Base-by-base conservation (phyloP, 2,329 filamentous ascomycete genomes). In the Sporothrix inflata region DNA sequence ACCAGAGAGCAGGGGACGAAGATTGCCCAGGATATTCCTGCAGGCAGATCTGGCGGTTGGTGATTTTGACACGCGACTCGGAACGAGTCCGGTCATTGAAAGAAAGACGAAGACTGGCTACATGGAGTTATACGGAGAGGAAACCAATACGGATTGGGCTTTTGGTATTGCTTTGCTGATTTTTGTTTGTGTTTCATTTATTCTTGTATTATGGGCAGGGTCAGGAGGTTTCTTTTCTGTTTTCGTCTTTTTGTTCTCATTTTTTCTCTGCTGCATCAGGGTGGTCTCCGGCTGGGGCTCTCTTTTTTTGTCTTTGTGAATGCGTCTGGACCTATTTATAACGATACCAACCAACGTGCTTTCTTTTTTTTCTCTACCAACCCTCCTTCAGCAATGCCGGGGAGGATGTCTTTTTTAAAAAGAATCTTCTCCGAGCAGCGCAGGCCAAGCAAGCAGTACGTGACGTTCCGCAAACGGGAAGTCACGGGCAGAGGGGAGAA, bases 281-380 rank as follows among this genome's bases (percentile, higher is more conserved):
- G 65, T 14, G 27, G 47, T 57, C 66, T 42, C 66, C 24, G 34
- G 42, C 45, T 49, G 65, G 42, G 38, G 40, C 61, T 67, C 19
- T 49, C 63, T 51, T 57, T 38, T 69, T 45, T 57, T 67, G 47
- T 51, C 19, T 66, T 66, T 34, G 42, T 66, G 63, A 34, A 30
- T 66, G 42, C 63, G 19, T 45, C 60, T 45, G 60, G 60, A 34
- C 63, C 47, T 68, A 42, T 69, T 69, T 69, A 40, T 42, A 53
- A 55, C 66, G 66, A 69, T 69, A 69, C 66, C 66, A 69, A 55
- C 66, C 66, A 69, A 55, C 66, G 47, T 27, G 60, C 38, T 69
- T 69, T 4, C 51, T 40, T 55, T 14, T 55, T 47, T 49, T 27
- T 27, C 27, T 21, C 11, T 42, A 6, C 6, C 6, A 42, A 16